These are phyloP conservation scores for Rhodotorula graminis DNA, from an alignment of 768 basidiomycete genomes.

Conservation along the genomic window DNA sequence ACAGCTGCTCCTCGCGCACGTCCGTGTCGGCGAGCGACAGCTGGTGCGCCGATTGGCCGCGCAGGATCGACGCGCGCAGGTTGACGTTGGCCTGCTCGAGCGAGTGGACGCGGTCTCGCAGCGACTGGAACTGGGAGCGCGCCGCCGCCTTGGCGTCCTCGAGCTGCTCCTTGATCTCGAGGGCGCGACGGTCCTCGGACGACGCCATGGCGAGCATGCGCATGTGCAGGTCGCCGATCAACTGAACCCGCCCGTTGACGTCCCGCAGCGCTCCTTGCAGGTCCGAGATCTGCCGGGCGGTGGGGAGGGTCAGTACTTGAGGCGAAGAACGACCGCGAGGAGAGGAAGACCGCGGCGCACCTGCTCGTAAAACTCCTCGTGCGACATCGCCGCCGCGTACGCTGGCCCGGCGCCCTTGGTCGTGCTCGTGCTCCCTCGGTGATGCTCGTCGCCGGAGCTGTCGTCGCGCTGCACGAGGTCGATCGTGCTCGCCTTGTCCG, in stretches of 20 bases:
- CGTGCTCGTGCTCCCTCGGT: not conserved
- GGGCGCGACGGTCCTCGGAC: slow-evolving; percentile 35
- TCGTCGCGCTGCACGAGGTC: slow-evolving; percentile 20
- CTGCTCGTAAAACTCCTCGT: slow-evolving; percentile 33
- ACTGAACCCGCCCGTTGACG: slow-evolving; percentile 23
- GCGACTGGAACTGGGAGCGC: slow-evolving; percentile 43
- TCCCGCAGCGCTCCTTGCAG: slow-evolving; percentile 18
- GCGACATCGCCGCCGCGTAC: slow-evolving; percentile 11
- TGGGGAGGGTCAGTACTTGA: no score
- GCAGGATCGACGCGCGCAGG: slow-evolving; percentile 43
- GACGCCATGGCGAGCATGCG: slow-evolving; percentile 42
- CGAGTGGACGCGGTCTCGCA: slow-evolving; percentile 46
- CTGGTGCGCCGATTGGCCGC: slow-evolving; percentile 26
- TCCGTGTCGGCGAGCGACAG: slow-evolving; percentile 29
- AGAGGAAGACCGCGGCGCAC: not conserved
- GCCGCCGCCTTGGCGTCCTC: slow-evolving; percentile 11
- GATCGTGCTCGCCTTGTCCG: slow-evolving; percentile 18
- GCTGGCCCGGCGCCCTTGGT: slow-evolving; percentile 4
- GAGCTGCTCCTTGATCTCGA: slow-evolving; percentile 37
- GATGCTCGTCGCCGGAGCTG: not conserved
- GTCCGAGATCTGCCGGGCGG: slow-evolving; percentile 11
- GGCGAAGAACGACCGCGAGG: not conserved
- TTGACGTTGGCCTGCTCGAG: slow-evolving; percentile 49
- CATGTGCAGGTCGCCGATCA: slow-evolving; percentile 39
- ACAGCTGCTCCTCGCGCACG: slow-evolving; percentile 39